Evolutionary conservation across 805 yeast species (phyloP), one percentile per base, ranked within the genome.

Genomic region (Grigorovia transvaalensis): DNA sequence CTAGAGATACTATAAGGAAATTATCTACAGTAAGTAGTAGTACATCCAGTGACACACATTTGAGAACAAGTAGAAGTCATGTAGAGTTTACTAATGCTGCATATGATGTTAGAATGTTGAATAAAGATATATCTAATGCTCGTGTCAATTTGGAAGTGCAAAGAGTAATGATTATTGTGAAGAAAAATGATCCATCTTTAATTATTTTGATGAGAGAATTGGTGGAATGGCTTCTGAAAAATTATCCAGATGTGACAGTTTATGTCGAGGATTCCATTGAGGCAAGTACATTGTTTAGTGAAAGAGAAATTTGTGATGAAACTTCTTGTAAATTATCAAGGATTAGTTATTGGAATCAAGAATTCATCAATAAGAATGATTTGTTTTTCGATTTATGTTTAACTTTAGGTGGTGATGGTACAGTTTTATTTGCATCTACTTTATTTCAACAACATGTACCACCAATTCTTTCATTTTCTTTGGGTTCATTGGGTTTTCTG

Each of bases 321-420:
- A 56, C 62, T 46, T 52, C 35, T 61, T 74, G 45, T 80, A 83
- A 2, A 61, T 69, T 48, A 74, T 79, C 33, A 57, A 65, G 29
- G 65, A 72, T 42, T 64, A 75, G 74, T 59, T 85, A 75, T 66
- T 89, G 96, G 96, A 76, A 77, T 51, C 77, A 80, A 50, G 74
- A 74, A 13, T 70, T 82, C 51, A 76, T 86, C 12, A 56, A 67
- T 53, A 45, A 62, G 49, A 47, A 60, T 33, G 60, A 61, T 18
- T 73, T 75, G 35, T 58, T 71, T 48, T 77, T 81, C 56, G 97
- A 90, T 64, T 72, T 90, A 52, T 82, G 88, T 4, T 79, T 90
- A 41, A 87, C 97, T 0, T 73, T 91, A 4, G 99, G 99, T 23
- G 99, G 98, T 12, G 98, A 91, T 64, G 98, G 98, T 4, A 91